A percentile compares a stretch with the other conserved stretches of the same genome.
Conservation (phyloP, 179 eudicot genomes). For the Spergularia azorica region DNA sequence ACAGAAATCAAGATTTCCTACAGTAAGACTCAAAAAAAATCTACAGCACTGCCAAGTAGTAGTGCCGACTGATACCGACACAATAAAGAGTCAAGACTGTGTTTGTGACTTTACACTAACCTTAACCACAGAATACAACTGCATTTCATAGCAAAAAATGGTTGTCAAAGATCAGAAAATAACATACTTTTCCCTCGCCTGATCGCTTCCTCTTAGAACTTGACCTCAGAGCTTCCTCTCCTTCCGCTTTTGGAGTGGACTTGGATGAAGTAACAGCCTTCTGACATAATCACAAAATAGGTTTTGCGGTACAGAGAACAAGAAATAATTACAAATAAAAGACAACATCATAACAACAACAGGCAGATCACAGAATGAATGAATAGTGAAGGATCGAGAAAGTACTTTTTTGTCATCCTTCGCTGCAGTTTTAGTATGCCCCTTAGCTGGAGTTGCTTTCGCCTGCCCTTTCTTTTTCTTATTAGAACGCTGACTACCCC, state of each 20-base stretch:
- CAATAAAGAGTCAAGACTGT: too few species aligned
- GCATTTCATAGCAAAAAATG: background rate
- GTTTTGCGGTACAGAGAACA: background rate
- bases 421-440: constrained; percentile 30
- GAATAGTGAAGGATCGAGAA: background rate
- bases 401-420: constrained; percentile 49
- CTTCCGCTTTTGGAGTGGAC: constrained; percentile 37
- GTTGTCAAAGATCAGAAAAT: background rate
- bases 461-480: constrained; percentile 47
- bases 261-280: constrained; percentile 45
- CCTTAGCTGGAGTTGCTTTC: constrained; percentile 44
- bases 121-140: background rate
- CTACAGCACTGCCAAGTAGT: background rate
- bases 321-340: background rate
- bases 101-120: too few species aligned
- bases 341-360: background rate
- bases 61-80: background rate
- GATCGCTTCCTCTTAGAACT: constrained; percentile 65
- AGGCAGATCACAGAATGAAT: constrained; percentile 16
- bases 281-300: constrained; percentile 31
- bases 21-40: too few species aligned
- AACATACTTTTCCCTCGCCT: constrained; percentile 47
- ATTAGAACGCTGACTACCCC: constrained; percentile 35
- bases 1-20: background rate
- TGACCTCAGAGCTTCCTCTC: constrained; percentile 41